These are phyloP conservation scores for Mimosa bimucronata DNA, from an alignment of 306 rosid species.

Conservation along the genomic window DNA sequence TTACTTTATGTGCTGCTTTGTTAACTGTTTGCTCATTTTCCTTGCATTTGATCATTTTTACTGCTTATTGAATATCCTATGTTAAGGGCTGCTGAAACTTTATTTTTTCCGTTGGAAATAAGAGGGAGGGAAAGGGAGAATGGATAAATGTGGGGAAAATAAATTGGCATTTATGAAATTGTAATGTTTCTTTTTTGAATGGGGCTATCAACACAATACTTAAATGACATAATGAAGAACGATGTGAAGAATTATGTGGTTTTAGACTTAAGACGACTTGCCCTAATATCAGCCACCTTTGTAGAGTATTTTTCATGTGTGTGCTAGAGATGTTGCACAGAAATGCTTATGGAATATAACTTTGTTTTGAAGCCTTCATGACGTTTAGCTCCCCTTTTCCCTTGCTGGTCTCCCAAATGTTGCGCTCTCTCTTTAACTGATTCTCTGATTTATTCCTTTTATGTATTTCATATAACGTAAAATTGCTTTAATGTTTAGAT, in stretches of 20 bases:
- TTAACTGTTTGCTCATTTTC: not conserved
- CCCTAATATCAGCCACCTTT: not conserved
- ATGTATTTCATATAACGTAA: not conserved
- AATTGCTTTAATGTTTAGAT: conserved; percentile 4
- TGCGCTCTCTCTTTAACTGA: conserved; percentile 1
- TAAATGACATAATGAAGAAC: conserved; percentile 17
- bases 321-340: not conserved
- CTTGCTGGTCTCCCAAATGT: not conserved
- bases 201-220: conserved; percentile 5
- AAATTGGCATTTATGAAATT: conserved; percentile 13
- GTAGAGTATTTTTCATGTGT: not conserved
- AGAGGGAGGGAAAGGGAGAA: not conserved
- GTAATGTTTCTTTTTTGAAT: conserved; percentile 7
- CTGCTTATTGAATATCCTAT: not conserved
- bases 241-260: not conserved
- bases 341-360: not conserved
- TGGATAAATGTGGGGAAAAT: conserved; percentile 10
- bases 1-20: conserved; percentile 14
- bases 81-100: conserved; percentile 10
- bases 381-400: not conserved
- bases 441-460: not conserved
- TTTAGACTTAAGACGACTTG: conserved; percentile 18
- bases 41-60: conserved; percentile 4
- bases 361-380: conserved; percentile 25
- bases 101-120: conserved; percentile 12